Percentiles rank a stretch among this genome's conserved stretches.
phyloP scores from a whole-genome alignment of 768 basidiomycete genomes.

The Russula ochroleuca region DNA sequence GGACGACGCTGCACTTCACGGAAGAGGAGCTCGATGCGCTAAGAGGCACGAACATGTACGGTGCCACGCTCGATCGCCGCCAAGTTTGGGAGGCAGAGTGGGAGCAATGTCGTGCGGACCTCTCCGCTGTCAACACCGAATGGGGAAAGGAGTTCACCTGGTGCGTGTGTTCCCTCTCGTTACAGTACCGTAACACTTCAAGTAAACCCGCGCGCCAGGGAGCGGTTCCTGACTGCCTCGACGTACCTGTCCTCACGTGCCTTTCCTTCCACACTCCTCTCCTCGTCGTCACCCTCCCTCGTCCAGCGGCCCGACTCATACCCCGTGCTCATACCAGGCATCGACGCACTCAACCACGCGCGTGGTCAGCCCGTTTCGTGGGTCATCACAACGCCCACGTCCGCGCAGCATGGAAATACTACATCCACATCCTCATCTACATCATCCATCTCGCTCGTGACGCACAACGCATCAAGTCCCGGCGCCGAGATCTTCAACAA shows the following conservation, averaged over 20 bases:
- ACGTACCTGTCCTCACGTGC: constrained; percentile 85
- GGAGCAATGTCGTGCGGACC: constrained; percentile 45
- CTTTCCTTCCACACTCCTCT: constrained; percentile 82
- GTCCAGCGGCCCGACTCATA: constrained; percentile 49
- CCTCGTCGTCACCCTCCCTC: constrained; percentile 51
- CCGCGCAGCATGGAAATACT: too few species aligned
- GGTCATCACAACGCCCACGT: constrained; percentile 44
- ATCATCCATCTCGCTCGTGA: constrained; percentile 53
- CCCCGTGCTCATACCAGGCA: constrained; percentile 80
- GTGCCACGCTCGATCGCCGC: constrained; percentile 67
- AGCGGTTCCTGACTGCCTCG: constrained; percentile 61
- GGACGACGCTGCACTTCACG: constrained; percentile 74
- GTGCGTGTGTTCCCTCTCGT: constrained; percentile 39
- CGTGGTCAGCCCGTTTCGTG: constrained; percentile 80
- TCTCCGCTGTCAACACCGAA: constrained; percentile 36
- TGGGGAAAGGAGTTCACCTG: constrained; percentile 61
- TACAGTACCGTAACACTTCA: not conserved
- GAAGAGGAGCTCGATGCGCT: constrained; percentile 58
- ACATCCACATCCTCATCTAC: not conserved
- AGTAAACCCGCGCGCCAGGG: constrained; percentile 44
- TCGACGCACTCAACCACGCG: constrained; percentile 84
- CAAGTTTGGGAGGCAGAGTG: constrained; percentile 62
- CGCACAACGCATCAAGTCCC: constrained; percentile 41
- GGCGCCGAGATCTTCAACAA: constrained; percentile 78
- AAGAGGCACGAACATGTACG: constrained; percentile 74